A percentile compares a stretch with the other conserved stretches of the same genome.
phyloP scores from a whole-genome alignment of 257 asterid genomes.

The Jaltomata sinuosa region DNA sequence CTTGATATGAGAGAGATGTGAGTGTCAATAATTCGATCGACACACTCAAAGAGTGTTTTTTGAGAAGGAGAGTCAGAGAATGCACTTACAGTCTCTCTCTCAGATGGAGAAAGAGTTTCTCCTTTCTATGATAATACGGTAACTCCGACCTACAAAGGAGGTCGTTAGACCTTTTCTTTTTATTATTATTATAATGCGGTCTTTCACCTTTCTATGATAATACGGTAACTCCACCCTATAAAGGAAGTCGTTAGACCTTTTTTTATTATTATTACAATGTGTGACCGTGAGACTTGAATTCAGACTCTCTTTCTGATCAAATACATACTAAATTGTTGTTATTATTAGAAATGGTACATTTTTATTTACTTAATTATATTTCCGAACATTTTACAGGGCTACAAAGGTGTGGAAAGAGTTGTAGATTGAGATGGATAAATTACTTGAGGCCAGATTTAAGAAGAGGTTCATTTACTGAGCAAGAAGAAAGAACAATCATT shows the following conservation, averaged over 20 bases:
- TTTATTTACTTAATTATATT: background rate
- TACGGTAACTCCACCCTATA: background rate
- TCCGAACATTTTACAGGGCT: conserved; percentile 33
- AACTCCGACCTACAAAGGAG: background rate
- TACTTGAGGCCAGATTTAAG: conserved; percentile 84
- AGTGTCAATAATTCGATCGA: background rate
- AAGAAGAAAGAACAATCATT: conserved; percentile 71
- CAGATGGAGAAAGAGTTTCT: background rate
- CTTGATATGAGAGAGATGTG: background rate
- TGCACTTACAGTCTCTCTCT: background rate
- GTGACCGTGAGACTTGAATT: background rate
- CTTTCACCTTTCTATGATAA: background rate
- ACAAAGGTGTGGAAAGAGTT: conserved; percentile 93
- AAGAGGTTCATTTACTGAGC: conserved; percentile 75
- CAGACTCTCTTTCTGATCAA: background rate
- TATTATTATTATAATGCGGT: background rate
- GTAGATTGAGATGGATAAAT: conserved; percentile 89
- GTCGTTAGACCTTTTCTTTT: background rate
- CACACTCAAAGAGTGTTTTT: background rate
- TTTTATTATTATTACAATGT: background rate
- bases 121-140: background rate
- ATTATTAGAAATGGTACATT: no score
- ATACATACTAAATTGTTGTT: background rate
- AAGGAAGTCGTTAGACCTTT: background rate
- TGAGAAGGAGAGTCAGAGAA: background rate